Evolutionary conservation across 768 basidiomycete species (phyloP).

Genomic region (Naganishia friedmannii): DNA sequence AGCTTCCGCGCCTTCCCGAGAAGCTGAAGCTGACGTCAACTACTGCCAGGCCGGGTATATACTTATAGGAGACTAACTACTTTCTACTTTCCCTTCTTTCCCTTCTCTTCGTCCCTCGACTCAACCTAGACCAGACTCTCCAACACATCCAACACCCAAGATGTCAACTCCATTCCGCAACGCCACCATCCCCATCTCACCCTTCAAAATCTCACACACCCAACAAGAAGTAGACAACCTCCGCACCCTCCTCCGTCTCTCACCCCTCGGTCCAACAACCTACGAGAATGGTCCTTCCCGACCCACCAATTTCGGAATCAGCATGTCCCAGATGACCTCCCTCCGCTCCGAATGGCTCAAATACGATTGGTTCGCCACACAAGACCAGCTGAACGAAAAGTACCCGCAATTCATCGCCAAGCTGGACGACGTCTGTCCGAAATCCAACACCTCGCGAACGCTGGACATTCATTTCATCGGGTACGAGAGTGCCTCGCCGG

Average conservation of each 20-base stretch:
- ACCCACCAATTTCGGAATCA: conserved; percentile 11
- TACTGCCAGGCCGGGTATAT: no score
- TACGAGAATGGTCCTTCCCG: conserved; percentile 23
- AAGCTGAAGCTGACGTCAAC: no score
- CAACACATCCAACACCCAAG: not conserved
- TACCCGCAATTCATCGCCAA: conserved; percentile 28
- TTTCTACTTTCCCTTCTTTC: no score
- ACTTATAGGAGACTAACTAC: no score
- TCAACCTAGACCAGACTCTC: not conserved
- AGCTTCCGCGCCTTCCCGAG: no score
- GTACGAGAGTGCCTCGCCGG: not conserved
- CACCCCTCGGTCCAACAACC: conserved; percentile 18
- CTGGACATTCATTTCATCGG: conserved; percentile 28
- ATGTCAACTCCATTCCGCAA: conserved; percentile 10
- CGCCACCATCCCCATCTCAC: conserved; percentile 19
- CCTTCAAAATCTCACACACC: conserved; percentile 31
- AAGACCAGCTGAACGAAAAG: conserved; percentile 18
- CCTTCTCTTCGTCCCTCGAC: not conserved
- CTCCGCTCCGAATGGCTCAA: conserved; percentile 22
- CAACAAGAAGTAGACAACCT: conserved; percentile 25
- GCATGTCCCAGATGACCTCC: conserved; percentile 8
- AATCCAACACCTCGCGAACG: not conserved
- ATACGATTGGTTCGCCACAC: conserved; percentile 18
- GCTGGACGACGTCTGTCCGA: conserved; percentile 4
- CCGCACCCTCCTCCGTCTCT: conserved; percentile 29